Conservation (phyloP, 352 stramenopile species). For the Pythium volutum region DNA sequence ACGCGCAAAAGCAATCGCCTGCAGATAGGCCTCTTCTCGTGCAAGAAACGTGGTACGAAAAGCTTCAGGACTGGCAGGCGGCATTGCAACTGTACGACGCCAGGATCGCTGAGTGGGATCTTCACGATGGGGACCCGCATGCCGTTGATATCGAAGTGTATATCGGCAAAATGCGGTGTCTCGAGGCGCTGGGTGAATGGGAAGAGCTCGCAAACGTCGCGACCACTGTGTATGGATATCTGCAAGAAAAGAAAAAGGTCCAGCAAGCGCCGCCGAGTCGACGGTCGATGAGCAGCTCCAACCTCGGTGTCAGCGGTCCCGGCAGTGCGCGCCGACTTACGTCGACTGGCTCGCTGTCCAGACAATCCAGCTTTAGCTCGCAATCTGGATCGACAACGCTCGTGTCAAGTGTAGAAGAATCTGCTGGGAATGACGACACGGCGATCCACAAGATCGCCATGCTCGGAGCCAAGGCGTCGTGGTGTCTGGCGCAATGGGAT, state of each 20-base stretch:
- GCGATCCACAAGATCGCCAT: conserved; percentile 69
- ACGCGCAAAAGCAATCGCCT: conserved; percentile 77
- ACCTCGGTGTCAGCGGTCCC: background rate
- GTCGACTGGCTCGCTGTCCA: conserved; percentile 21
- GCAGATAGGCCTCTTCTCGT: conserved; percentile 77
- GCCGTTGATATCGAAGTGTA: conserved; percentile 89
- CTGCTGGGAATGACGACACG: conserved; percentile 32
- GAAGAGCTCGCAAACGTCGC: conserved; percentile 45
- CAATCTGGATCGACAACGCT: background rate
- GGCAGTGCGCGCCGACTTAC: conserved; percentile 6
- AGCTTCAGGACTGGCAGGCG: conserved; percentile 96
- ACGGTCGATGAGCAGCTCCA: conserved; percentile 9
- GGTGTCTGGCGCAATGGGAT: conserved; percentile 82
- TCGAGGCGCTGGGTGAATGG: conserved; percentile 98
- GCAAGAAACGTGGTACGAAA: conserved; percentile 98
- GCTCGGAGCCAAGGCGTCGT: conserved; percentile 79
- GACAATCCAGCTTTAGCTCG: conserved; percentile 24
- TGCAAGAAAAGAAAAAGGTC: conserved; percentile 21
- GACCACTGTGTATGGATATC: conserved; percentile 11
- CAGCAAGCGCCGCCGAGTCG: conserved; percentile 6
- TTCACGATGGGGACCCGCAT: background rate
- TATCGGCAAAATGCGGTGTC: conserved; percentile 97
- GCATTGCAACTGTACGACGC: conserved; percentile 96
- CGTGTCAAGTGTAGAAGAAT: conserved; percentile 5
- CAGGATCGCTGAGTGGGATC: conserved; percentile 50